Conservation (phyloP, 306 rosid species). For the Geum urbanum region DNA sequence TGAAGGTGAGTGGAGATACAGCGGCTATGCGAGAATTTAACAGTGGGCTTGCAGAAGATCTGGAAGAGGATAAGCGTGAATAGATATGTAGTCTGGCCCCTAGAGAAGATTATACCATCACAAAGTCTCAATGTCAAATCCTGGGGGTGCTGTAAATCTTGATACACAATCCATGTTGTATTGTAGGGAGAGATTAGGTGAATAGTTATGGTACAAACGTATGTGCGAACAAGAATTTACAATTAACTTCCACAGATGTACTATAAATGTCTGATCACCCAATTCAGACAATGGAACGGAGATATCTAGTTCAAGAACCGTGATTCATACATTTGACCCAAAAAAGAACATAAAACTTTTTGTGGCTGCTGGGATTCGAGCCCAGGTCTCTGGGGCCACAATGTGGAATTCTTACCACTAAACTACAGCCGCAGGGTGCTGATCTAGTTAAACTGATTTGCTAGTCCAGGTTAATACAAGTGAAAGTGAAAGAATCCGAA, state of each 20-base stretch:
- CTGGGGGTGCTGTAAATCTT: conserved; percentile 33
- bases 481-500: too few relatives aligned
- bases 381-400: conserved; percentile 29
- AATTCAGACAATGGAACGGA: background rate
- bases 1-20: conserved; percentile 49
- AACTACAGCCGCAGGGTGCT: conserved; percentile 13
- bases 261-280: conserved; percentile 1
- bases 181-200: conserved; percentile 29
- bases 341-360: background rate
- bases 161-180: conserved; percentile 24
- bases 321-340: background rate
- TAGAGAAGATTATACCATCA: conserved; percentile 5
- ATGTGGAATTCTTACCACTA: conserved; percentile 28
- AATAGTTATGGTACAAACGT: conserved; percentile 13
- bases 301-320: background rate
- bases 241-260: background rate
- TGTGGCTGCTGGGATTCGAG: conserved; percentile 31
- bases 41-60: conserved; percentile 53
- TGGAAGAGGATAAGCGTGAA: conserved; percentile 92
- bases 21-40: conserved; percentile 42
- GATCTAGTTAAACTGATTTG: too few relatives aligned
- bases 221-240: conserved; percentile 6
- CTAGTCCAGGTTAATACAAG: too few relatives aligned
- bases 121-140: conserved; percentile 18
- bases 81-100: conserved; percentile 26